Percentiles rank a stretch among this genome's conserved stretches.
Evolutionary conservation across 169 alveolate species (phyloP).

Genomic region (Eimeria zaria): DNA sequence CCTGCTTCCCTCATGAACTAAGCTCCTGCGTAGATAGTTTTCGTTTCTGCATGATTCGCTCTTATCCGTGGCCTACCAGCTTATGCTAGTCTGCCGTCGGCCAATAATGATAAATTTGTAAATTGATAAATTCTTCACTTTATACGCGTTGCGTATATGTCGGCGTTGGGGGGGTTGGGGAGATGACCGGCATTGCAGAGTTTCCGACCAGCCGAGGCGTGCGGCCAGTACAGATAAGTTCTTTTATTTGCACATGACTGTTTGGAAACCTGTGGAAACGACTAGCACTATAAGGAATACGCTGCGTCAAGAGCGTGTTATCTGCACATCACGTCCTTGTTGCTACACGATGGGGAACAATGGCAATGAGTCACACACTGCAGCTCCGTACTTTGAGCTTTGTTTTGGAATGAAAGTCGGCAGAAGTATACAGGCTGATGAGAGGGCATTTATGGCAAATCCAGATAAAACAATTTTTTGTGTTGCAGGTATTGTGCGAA

Average conservation of each 20-base stretch:
- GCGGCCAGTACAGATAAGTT: neutral
- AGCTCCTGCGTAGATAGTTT: neutral
- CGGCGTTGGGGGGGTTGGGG: neutral
- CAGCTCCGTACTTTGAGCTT: neutral
- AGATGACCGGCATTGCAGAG: neutral
- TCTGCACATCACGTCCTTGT: neutral
- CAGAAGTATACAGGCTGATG: too few relatives aligned
- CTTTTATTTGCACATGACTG: neutral
- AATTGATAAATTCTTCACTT: neutral
- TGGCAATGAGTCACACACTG: neutral
- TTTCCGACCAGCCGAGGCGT: neutral
- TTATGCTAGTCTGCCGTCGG: neutral
- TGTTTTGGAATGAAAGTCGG: neutral
- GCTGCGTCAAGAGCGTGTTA: neutral
- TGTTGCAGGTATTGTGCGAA: too few relatives aligned
- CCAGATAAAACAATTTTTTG: too few relatives aligned
- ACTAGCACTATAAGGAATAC: neutral
- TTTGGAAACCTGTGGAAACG: neutral
- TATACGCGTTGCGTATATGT: neutral
- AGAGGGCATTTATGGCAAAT: too few relatives aligned
- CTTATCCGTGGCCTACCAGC: neutral
- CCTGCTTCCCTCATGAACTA: neutral
- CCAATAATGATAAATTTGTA: neutral
- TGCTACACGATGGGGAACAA: neutral
- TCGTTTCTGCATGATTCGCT: neutral